These are phyloP conservation scores for Pleurotus giganteus DNA, from an alignment of 768 basidiomycete species.

Conservation along the genomic window DNA sequence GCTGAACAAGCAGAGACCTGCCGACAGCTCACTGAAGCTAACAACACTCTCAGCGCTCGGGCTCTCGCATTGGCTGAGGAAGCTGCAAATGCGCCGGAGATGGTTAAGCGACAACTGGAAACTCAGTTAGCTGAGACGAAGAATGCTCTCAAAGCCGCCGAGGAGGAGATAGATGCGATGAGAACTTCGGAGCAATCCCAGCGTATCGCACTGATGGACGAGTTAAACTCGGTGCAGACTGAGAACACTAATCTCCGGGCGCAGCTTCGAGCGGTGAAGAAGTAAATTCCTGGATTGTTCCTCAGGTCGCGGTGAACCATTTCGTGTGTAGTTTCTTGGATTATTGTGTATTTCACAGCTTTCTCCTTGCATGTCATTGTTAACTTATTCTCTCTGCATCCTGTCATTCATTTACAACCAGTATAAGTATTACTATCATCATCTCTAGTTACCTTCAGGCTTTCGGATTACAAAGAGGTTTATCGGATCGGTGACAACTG, in stretches of 20 bases:
- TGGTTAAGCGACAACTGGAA: constrained; percentile 63
- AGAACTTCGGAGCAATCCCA: constrained; percentile 74
- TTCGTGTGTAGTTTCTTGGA: not conserved
- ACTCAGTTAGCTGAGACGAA: constrained; percentile 59
- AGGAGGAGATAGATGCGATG: constrained; percentile 69
- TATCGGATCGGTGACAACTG: not conserved
- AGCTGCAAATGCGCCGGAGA: constrained; percentile 53
- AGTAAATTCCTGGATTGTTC: constrained; percentile 23
- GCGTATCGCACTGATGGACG: constrained; percentile 81
- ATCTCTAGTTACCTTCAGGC: not conserved
- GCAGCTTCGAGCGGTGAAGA: constrained; percentile 65
- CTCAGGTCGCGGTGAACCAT: not conserved
- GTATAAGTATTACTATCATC: not conserved
- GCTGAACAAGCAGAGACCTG: constrained; percentile 75
- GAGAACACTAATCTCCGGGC: constrained; percentile 72
- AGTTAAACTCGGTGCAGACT: constrained; percentile 79
- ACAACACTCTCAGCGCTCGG: constrained; percentile 71
- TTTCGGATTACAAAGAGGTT: not conserved
- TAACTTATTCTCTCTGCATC: not conserved
- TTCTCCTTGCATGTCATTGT: not conserved
- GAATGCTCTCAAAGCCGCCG: constrained; percentile 57
- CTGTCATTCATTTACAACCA: not conserved
- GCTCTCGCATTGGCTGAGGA: constrained; percentile 72
- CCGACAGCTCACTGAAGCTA: constrained; percentile 73
- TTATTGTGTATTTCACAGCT: no score